These are phyloP conservation scores for Magnusiomyces fungicola DNA, from an alignment of 1,139 yeast genomes.

Conservation along the genomic window DNA sequence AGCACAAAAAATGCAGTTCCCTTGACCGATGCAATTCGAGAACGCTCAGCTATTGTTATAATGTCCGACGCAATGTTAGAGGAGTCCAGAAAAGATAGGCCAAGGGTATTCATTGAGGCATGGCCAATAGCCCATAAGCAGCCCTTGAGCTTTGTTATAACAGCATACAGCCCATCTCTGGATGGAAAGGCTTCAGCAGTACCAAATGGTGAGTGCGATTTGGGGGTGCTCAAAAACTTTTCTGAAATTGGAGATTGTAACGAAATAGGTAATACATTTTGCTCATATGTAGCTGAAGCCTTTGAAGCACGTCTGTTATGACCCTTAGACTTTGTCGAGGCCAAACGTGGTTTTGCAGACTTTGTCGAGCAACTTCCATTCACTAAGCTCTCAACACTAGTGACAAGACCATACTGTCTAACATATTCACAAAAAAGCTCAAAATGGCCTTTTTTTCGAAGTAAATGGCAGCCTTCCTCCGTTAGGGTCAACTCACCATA, in stretches of 20 bases:
- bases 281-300: background rate
- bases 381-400: background rate
- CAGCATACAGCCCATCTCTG: too few relatives aligned
- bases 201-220: slow-evolving; percentile 19
- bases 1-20: slow-evolving; percentile 74
- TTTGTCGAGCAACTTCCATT: background rate
- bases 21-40: slow-evolving; percentile 56
- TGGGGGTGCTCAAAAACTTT: background rate
- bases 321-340: background rate
- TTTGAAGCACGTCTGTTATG: background rate
- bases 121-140: slow-evolving; percentile 85
- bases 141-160: slow-evolving; percentile 51
- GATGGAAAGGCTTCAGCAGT: too few relatives aligned
- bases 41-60: slow-evolving; percentile 43
- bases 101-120: slow-evolving; percentile 57
- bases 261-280: background rate
- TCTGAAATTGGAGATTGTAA: background rate
- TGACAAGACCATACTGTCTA: slow-evolving; percentile 27
- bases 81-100: slow-evolving; percentile 61
- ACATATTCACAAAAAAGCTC: slow-evolving; percentile 39
- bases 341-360: background rate
- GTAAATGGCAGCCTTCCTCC: slow-evolving; percentile 61
- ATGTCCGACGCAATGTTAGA: slow-evolving; percentile 51
- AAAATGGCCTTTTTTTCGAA: slow-evolving; percentile 44
- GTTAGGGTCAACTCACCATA: slow-evolving; percentile 76